Percentiles rank a stretch among this genome's conserved stretches.
Evolutionary conservation across 352 stramenopile genomes (phyloP).

Genomic region (Phytophthora pseudosyringae): DNA sequence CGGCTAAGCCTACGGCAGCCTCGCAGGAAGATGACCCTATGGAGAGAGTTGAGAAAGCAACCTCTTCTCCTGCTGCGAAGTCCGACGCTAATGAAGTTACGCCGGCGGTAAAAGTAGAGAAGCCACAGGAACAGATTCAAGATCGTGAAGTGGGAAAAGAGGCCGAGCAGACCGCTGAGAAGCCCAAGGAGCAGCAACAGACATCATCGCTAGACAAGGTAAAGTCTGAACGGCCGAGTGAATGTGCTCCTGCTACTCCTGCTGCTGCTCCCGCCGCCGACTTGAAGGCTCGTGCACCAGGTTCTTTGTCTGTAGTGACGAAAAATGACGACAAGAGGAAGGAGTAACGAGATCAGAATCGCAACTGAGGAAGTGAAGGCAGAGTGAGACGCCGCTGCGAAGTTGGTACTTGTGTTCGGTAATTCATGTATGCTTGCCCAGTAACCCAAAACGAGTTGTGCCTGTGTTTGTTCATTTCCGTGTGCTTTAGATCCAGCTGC

Average conservation of each 20-base stretch:
- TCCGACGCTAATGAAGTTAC: constrained; percentile 6
- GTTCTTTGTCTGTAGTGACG: constrained; percentile 10
- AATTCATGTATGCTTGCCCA: constrained; percentile 42
- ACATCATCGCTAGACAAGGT: constrained; percentile 9
- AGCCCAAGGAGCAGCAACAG: constrained; percentile 4
- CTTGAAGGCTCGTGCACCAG: constrained; percentile 8
- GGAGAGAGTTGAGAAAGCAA: constrained; percentile 17
- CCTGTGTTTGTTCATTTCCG: background rate
- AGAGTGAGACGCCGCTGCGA: constrained; percentile 18
- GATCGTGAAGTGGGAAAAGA: constrained; percentile 6
- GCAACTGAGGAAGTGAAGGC: constrained; percentile 26
- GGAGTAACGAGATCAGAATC: constrained; percentile 26
- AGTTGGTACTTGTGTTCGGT: constrained; percentile 33
- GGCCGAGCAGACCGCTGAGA: constrained; percentile 3
- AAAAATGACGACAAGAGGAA: constrained; percentile 31
- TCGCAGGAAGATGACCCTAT: constrained; percentile 40
- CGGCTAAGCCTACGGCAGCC: constrained; percentile 21
- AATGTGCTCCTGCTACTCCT: constrained; percentile 1
- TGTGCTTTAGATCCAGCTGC: background rate
- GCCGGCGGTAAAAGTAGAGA: constrained; percentile 17
- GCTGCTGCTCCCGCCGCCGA: constrained; percentile 12
- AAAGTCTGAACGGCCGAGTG: constrained; percentile 13
- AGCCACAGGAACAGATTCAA: constrained; percentile 13
- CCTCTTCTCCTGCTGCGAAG: constrained; percentile 11
- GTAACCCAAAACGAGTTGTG: constrained; percentile 9